Evolutionary conservation across 2,329 filamentous ascomycete genomes (phyloP), one percentile per base, ranked within the genome.

Genomic region (Tolypocladium ophioglossoides): DNA sequence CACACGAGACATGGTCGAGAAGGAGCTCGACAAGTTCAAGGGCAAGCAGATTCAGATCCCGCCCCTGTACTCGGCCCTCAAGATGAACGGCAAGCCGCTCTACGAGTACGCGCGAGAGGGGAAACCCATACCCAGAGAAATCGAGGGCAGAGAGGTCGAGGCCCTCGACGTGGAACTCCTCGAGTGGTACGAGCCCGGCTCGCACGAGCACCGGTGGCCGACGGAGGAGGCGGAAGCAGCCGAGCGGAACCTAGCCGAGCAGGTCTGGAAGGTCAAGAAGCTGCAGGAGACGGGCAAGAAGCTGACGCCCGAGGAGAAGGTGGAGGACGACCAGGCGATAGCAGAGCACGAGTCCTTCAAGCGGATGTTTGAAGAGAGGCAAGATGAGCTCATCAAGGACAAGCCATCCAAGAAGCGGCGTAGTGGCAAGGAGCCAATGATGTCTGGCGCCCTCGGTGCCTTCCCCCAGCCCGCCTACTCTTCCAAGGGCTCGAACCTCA

Each of bases 51-150:
- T 88, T 74, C 94, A 99, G 74, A 85, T 89, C 61, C 94, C 94
- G 39, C 92, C 92, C 7, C 82, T 99, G 22, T 99, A 91, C 71
- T 96, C 90, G 34, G 94, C 94, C 11, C 77, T 97, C 57, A 91
- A 92, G 69, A 89, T 96, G 70, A 83, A 96, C 61, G 94, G 94
- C 2, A 96, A 96, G 75, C 87, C 89, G 37, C 78, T 96, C 50
- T 99, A 99, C 68, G 91, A 99, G 72, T 97, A 97, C 70, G 94
- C 94, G 22, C 80, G 94, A 50, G 89, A 91, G 68, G 94, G 94
- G 18, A 90, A 87, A 65, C 83, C 89, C 38, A 85, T 96, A 18
- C 94, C 94, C 0, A 78, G 86, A 54, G 87, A 95, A 68, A 94
- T 99, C 56, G 78, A 91, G 66, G 83, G 87, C 53, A 77, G 92